Percentiles rank a stretch among this genome's conserved stretches.
Evolutionary conservation across 768 basidiomycete genomes (phyloP).

Genomic region (Phaeolepiota aurea): DNA sequence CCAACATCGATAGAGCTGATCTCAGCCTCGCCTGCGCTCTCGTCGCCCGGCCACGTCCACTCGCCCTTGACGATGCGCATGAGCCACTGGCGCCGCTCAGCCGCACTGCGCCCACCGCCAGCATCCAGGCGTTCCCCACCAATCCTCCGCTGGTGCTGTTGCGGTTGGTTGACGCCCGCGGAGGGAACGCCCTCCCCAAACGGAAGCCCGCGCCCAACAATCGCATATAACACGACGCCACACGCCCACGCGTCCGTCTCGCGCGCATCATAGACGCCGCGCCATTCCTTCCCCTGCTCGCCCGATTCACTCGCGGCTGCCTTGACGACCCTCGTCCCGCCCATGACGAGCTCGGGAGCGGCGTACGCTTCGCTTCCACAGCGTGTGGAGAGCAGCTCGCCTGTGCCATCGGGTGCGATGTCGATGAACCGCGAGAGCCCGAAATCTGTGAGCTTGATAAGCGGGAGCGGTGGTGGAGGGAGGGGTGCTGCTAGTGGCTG

Average conservation of each 20-base stretch:
- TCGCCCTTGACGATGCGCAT: constrained; percentile 77
- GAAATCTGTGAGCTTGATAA: constrained; percentile 84
- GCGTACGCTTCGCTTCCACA: constrained; percentile 89
- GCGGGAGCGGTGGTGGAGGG: constrained; percentile 36
- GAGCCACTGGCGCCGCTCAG: constrained; percentile 48
- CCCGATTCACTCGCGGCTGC: background rate
- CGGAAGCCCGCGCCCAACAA: constrained; percentile 62
- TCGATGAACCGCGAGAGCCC: constrained; percentile 84
- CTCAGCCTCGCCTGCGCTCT: constrained; percentile 2
- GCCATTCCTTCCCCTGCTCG: constrained; percentile 17
- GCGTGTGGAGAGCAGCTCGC: constrained; percentile 55
- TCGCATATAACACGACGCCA: constrained; percentile 79
- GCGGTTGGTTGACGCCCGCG: constrained; percentile 17
- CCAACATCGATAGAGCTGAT: background rate
- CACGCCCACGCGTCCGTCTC: constrained; percentile 87
- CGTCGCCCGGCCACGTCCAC: constrained; percentile 63
- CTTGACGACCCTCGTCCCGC: constrained; percentile 14
- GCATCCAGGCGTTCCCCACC: constrained; percentile 22
- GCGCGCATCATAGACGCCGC: constrained; percentile 63
- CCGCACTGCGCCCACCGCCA: constrained; percentile 16
- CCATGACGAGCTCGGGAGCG: constrained; percentile 66
- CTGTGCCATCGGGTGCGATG: constrained; percentile 29
- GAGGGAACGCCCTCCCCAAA: constrained; percentile 50
- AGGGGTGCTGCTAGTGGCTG: constrained; percentile 8
- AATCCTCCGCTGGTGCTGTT: no score